Base-by-base conservation (phyloP, 345 rosid genomes). In the Carallia pectinifolia region DNA sequence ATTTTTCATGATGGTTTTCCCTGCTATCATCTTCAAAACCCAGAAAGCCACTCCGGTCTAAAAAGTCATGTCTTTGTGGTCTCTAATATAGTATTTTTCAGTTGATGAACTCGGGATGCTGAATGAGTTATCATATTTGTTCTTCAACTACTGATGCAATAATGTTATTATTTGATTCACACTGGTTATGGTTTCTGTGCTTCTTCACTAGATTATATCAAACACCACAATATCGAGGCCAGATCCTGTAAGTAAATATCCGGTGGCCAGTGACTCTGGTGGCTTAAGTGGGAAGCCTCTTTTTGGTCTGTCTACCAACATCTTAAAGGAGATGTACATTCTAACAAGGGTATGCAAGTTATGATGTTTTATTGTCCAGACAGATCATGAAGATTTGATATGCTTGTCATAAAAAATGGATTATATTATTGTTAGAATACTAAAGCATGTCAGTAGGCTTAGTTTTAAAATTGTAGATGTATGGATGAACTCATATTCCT, bases 251-350 rank as follows among this genome's bases (percentile, higher is more conserved):
- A 81, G 75, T 64, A 73, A 80, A 53, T 75, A 81, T 56, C 89
- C 90, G 10, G 83, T 82, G 75, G 84, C 92, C 68, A 73, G 74
- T 64, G 99, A 92, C 80, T 4, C 92, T 58, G 99, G 99, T 71
- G 99, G 99, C 64, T 83, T 92, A 75, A 95, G 97, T 19, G 97
- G 97, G 65, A 87, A 87, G 70, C 99, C 97, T 71, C 90, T 95
- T 47, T 88, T 90, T 66, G 13, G 81, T 76, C 82, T 89, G 65
- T 92, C 99, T 59, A 92, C 89, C 44, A 82, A 84, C 70, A 77
- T 90, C 85, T 85, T 95, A 61, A 89, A 79, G 80, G 99, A 90
- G 80, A 92, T 92, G 97, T 95, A 88, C 69, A 81, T 85, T 67
- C 74, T 95, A 79, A 95, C 99, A 53, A 85, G 96, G 88, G 99